A percentile compares a stretch with the other conserved stretches of the same genome.
These are phyloP conservation scores for Curvularia lunata DNA, from an alignment of 2,329 filamentous ascomycete genomes.

Conservation along the genomic window DNA sequence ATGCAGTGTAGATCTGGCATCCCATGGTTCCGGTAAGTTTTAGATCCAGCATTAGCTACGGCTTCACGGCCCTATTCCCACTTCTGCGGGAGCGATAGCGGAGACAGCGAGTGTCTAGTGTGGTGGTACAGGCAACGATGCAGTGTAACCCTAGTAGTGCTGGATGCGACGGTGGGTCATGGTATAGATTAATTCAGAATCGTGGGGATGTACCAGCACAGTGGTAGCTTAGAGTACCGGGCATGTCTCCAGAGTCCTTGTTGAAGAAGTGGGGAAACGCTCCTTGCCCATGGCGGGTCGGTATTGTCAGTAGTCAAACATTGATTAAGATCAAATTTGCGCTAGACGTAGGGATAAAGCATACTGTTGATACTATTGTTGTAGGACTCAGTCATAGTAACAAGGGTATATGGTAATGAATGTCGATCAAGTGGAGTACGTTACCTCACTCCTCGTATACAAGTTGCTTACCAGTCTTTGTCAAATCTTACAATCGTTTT, in stretches of 20 bases:
- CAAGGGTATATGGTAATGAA: no score
- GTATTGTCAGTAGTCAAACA: no score
- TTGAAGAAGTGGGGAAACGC: background rate
- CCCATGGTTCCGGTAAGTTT: background rate
- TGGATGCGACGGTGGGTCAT: background rate
- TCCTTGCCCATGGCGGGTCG: background rate
- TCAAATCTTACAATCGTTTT: no score
- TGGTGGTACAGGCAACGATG: background rate
- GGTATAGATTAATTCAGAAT: background rate
- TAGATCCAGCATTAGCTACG: background rate
- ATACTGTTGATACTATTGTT: no score
- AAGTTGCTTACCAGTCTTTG: no score
- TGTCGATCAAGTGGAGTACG: no score
- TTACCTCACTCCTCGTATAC: no score
- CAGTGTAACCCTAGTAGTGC: background rate
- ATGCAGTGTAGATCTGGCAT: background rate
- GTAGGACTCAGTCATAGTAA: no score
- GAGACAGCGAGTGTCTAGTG: background rate
- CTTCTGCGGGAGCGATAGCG: background rate
- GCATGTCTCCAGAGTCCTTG: background rate
- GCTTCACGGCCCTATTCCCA: background rate
- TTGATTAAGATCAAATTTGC: no score
- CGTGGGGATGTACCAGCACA: background rate
- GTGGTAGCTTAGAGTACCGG: background rate
- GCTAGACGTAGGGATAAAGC: no score